A percentile compares a stretch with the other conserved stretches of the same genome.
phyloP scores from a whole-genome alignment of 2,329 filamentous ascomycete species.

The Cyanodermella asteris region DNA sequence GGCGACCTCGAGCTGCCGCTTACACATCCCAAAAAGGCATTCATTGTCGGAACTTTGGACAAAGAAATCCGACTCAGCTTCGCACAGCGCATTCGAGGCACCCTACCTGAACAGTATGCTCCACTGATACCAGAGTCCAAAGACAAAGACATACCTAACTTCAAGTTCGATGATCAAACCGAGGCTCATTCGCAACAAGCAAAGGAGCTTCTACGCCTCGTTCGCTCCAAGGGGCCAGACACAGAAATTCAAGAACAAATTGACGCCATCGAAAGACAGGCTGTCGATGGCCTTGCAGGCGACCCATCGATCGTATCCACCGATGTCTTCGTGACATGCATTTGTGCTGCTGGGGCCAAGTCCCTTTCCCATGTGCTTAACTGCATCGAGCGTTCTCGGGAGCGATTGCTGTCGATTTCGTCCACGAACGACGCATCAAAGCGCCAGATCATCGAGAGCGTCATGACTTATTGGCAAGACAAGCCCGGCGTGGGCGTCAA shows the following conservation, averaged over 20 bases:
- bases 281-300: constrained; percentile 40
- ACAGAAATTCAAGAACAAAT: constrained; percentile 71
- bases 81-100: constrained; percentile 85
- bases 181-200: constrained; percentile 51
- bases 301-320: constrained; percentile 73
- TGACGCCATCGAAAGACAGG: constrained; percentile 59
- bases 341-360: constrained; percentile 85
- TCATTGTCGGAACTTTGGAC: constrained; percentile 74
- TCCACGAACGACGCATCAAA: constrained; percentile 53
- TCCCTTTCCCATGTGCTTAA: constrained; percentile 89
- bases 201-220: constrained; percentile 54
- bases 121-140: constrained; percentile 63
- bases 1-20: constrained; percentile 60
- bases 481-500: constrained; percentile 82
- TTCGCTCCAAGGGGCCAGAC: constrained; percentile 66
- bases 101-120: constrained; percentile 66
- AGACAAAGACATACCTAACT: constrained; percentile 87
- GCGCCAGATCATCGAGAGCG: constrained; percentile 70
- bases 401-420: constrained; percentile 61
- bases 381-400: constrained; percentile 86
- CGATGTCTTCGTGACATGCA: constrained; percentile 80
- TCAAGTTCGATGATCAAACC: constrained; percentile 68
- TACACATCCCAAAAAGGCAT: constrained; percentile 74
- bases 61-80: constrained; percentile 96
- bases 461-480: constrained; percentile 81